A percentile compares a stretch with the other conserved stretches of the same genome.
These are phyloP conservation scores for Fusarium staphyleae DNA, from an alignment of 2,329 filamentous ascomycete genomes.

Conservation along the genomic window DNA sequence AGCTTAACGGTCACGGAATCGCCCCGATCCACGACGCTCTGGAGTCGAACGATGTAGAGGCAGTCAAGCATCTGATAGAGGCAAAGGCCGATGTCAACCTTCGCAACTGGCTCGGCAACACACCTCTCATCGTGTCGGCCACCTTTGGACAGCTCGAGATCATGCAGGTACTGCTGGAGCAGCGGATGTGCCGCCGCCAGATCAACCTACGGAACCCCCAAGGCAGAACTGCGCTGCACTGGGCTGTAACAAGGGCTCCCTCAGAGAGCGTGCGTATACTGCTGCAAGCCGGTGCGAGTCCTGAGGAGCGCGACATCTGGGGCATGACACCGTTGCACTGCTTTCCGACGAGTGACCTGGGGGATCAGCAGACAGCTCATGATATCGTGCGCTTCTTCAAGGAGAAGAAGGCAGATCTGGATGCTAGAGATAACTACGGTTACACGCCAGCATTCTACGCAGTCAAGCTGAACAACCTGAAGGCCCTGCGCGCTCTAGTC, in stretches of 20 bases:
- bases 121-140: neutral
- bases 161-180: neutral
- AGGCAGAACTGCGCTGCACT: neutral
- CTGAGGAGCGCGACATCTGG: rapidly evolving
- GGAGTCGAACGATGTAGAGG: rapidly evolving
- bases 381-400: neutral
- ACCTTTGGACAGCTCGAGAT: rapidly evolving
- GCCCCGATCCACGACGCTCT: neutral
- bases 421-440: rapidly evolving
- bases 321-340: rapidly evolving
- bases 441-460: rapidly evolving
- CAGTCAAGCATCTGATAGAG: neutral
- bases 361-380: rapidly evolving
- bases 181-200: neutral
- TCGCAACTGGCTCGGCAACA: rapidly evolving
- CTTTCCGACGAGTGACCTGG: rapidly evolving
- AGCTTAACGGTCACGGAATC: rapidly evolving
- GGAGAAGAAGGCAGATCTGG: neutral
- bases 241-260: rapidly evolving
- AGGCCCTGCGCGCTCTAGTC: neutral
- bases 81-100: constrained; percentile 7
- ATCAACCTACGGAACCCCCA: rapidly evolving
- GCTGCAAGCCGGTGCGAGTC: constrained; percentile 15
- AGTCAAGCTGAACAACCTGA: rapidly evolving
- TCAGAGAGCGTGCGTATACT: neutral